Conservation (phyloP, 768 basidiomycete genomes). For the Amanita polypyramis region DNA sequence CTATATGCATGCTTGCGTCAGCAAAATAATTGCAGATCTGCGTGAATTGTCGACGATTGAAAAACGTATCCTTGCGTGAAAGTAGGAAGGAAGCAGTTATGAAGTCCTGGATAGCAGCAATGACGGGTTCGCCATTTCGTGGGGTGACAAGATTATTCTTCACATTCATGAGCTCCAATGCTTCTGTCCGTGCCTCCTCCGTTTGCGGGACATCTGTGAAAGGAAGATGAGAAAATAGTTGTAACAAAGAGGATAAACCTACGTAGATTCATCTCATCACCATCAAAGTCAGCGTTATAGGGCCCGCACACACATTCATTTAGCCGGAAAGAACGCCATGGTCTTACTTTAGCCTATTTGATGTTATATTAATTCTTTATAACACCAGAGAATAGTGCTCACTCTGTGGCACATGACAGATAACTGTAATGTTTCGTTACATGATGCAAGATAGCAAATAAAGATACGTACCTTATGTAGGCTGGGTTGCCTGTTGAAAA, state of each 20-base stretch:
- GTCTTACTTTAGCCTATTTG: slow-evolving; percentile 72
- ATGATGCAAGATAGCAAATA: slow-evolving; percentile 2
- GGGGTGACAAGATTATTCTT: slow-evolving; percentile 97
- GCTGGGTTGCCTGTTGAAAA: slow-evolving; percentile 99
- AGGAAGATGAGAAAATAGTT: slow-evolving; percentile 2
- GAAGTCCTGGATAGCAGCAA: slow-evolving; percentile 99
- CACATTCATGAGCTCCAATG: slow-evolving; percentile 93
- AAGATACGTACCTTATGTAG: slow-evolving; percentile 65
- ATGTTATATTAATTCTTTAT: background rate
- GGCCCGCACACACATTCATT: slow-evolving; percentile 99
- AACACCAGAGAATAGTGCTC: background rate
- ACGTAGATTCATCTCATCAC: slow-evolving; percentile 99
- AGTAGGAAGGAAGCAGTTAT: slow-evolving; percentile 97
- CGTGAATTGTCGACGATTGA: slow-evolving; percentile 89
- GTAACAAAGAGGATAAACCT: slow-evolving; percentile 18
- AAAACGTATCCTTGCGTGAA: slow-evolving; percentile 86
- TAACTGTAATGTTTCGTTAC: slow-evolving; percentile 34
- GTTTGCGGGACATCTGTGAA: slow-evolving; percentile 91
- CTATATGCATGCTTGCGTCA: slow-evolving; percentile 86
- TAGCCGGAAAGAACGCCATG: slow-evolving; percentile 94
- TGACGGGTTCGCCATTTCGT: slow-evolving; percentile 97
- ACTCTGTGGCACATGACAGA: slow-evolving; percentile 99
- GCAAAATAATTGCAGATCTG: slow-evolving; percentile 94
- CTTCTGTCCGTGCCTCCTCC: slow-evolving; percentile 95
- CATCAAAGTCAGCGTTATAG: slow-evolving; percentile 99